phyloP scores from a whole-genome alignment of 108 stramenopile genomes.

The Fistulifera pelliculosa region DNA sequence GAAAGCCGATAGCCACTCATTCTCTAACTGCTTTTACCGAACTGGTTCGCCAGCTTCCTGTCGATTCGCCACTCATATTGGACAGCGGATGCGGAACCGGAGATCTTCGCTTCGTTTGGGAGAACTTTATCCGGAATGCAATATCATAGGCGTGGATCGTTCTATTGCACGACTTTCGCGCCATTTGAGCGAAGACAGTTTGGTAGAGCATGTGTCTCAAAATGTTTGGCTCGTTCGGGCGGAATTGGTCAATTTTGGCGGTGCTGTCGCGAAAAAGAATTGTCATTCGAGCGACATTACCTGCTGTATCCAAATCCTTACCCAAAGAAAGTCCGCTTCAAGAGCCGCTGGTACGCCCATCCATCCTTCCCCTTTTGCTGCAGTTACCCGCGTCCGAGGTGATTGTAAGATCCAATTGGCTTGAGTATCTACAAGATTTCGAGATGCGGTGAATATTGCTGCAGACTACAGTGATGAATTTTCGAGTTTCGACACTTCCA shows the following conservation, averaged over 20 bases:
- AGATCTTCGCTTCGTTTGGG: conserved; percentile 45
- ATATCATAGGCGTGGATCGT: conserved; percentile 76
- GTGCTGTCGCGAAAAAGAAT: conserved; percentile 12
- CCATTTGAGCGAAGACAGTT: conserved; percentile 1
- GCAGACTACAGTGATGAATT: background rate
- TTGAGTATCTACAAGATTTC: conserved; percentile 65
- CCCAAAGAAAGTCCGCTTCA: conserved; percentile 67
- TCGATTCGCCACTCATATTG: conserved; percentile 26
- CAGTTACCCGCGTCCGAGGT: conserved; percentile 18
- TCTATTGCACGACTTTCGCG: conserved; percentile 54
- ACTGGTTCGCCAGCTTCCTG: conserved; percentile 6
- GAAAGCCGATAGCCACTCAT: conserved; percentile 47
- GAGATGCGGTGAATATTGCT: conserved; percentile 16
- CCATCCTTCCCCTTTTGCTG: conserved; percentile 69
- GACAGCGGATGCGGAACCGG: conserved; percentile 91
- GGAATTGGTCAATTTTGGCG: conserved; percentile 84
- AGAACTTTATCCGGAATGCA: conserved; percentile 46
- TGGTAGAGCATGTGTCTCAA: conserved; percentile 3
- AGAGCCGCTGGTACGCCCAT: conserved; percentile 80
- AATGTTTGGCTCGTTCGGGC: conserved; percentile 70
- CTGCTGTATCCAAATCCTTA: conserved; percentile 91
- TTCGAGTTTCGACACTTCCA: background rate
- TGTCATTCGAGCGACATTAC: conserved; percentile 40
- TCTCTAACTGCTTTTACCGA: conserved; percentile 48
- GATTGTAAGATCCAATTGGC: conserved; percentile 72